A percentile compares a stretch with the other conserved stretches of the same genome.
These are phyloP conservation scores for Fusarium sororula DNA, from an alignment of 2,329 filamentous ascomycete species.

Conservation along the genomic window DNA sequence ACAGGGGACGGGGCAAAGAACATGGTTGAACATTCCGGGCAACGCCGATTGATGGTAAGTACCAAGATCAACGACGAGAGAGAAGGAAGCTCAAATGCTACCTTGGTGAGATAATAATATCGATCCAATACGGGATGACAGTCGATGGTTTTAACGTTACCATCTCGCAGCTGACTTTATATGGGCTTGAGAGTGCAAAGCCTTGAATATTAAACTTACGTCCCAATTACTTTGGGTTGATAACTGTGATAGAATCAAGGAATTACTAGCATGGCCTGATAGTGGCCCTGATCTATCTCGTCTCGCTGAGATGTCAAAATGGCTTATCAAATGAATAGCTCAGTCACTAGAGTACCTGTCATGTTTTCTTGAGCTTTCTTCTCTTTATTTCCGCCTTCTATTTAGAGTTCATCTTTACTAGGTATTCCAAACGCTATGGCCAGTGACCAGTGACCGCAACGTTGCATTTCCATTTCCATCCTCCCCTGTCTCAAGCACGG, in stretches of 20 bases:
- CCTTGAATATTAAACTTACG: background rate
- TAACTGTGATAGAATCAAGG: background rate
- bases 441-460: background rate
- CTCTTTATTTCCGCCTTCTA: background rate
- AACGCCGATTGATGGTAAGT: background rate
- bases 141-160: background rate
- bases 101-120: background rate
- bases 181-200: background rate
- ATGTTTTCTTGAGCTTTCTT: background rate
- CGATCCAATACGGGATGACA: background rate
- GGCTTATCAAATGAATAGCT: background rate
- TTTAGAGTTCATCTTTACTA: background rate
- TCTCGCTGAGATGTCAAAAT: background rate
- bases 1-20: conserved; percentile 10
- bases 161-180: background rate
- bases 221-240: background rate
- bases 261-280: background rate
- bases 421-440: background rate
- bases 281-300: background rate
- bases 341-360: background rate
- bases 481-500: conserved; percentile 3
- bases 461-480: background rate
- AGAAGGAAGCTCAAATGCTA: background rate
- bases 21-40: background rate
- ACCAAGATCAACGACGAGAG: background rate